Evolutionary conservation across 2,329 filamentous ascomycete species (phyloP).

Genomic region (Trichoderma oligosporum): DNA sequence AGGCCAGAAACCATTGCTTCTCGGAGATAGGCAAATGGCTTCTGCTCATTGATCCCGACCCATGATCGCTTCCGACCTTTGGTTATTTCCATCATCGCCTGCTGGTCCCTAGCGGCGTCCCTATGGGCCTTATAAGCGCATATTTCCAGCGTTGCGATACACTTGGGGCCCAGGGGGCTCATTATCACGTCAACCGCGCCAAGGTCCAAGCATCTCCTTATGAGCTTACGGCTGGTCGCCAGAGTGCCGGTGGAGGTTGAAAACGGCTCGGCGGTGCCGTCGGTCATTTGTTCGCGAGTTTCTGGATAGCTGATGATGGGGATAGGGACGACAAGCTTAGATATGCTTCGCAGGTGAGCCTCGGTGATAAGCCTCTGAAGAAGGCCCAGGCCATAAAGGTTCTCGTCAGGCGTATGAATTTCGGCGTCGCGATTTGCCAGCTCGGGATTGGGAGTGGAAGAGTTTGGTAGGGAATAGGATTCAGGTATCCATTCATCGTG

Average conservation of each 20-base stretch:
- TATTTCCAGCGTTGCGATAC: conserved; percentile 71
- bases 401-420: conserved; percentile 43
- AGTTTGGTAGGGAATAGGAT: conserved; percentile 33
- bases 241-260: conserved; percentile 27
- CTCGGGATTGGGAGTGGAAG: conserved; percentile 45
- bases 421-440: conserved; percentile 35
- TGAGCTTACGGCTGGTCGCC: conserved; percentile 38
- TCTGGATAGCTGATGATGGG: conserved; percentile 44
- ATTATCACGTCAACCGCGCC: conserved; percentile 84
- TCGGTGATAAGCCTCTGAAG: conserved; percentile 57
- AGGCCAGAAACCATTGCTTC: conserved; percentile 92
- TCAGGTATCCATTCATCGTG: conserved; percentile 46
- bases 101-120: conserved; percentile 69
- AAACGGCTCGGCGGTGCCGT: conserved; percentile 38
- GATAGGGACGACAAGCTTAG: conserved; percentile 55
- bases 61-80: conserved; percentile 81
- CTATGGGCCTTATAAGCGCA: conserved; percentile 81
- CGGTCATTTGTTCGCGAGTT: conserved; percentile 34
- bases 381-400: conserved; percentile 53
- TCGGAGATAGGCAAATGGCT: conserved; percentile 82
- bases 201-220: conserved; percentile 74
- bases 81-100: conserved; percentile 66
- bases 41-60: conserved; percentile 81
- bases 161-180: conserved; percentile 70
- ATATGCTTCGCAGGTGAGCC: conserved; percentile 52